Percentiles rank a stretch among this genome's conserved stretches.
phyloP scores from a whole-genome alignment of 2,329 filamentous ascomycete genomes.

The Lecanicillium sp. region DNA sequence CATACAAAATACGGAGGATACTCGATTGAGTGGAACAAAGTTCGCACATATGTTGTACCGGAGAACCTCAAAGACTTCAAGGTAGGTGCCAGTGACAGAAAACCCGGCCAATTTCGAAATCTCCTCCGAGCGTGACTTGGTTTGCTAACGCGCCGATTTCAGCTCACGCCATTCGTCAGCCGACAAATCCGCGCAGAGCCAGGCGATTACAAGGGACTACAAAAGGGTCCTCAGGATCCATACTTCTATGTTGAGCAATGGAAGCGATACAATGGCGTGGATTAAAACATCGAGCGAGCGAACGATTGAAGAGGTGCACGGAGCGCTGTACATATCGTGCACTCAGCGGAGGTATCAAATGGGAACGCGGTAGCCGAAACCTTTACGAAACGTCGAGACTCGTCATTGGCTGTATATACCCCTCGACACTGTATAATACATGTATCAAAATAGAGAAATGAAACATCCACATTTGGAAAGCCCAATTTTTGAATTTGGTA shows the following conservation, averaged over 20 bases:
- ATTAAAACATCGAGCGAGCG: slow-evolving; percentile 26
- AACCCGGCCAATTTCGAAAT: too few species aligned
- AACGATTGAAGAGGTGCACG: neutral
- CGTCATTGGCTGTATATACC: slow-evolving; percentile 17
- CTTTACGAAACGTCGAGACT: too few species aligned
- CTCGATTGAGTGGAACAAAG: slow-evolving; percentile 74
- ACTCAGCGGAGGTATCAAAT: too few species aligned
- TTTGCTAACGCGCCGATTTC: too few species aligned
- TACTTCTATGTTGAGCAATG: slow-evolving; percentile 55
- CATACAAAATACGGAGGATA: slow-evolving; percentile 83
- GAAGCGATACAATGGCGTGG: slow-evolving; percentile 60
- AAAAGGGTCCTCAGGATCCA: slow-evolving; percentile 52
- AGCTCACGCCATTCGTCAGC: slow-evolving; percentile 78
- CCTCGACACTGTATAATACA: slow-evolving; percentile 21
- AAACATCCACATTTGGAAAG: too few species aligned
- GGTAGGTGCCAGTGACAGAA: slow-evolving; percentile 36
- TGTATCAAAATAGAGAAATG: slow-evolving; percentile 10
- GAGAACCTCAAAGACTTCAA: slow-evolving; percentile 60
- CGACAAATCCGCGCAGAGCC: slow-evolving; percentile 44
- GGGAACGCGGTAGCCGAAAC: too few species aligned
- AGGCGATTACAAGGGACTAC: slow-evolving; percentile 46
- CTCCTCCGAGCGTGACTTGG: too few species aligned
- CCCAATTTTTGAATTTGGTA: too few species aligned
- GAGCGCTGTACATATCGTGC: too few species aligned
- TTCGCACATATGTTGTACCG: slow-evolving; percentile 84